phyloP scores from a whole-genome alignment of 2,329 filamentous ascomycete species.

The Arachnomyces sp. region DNA sequence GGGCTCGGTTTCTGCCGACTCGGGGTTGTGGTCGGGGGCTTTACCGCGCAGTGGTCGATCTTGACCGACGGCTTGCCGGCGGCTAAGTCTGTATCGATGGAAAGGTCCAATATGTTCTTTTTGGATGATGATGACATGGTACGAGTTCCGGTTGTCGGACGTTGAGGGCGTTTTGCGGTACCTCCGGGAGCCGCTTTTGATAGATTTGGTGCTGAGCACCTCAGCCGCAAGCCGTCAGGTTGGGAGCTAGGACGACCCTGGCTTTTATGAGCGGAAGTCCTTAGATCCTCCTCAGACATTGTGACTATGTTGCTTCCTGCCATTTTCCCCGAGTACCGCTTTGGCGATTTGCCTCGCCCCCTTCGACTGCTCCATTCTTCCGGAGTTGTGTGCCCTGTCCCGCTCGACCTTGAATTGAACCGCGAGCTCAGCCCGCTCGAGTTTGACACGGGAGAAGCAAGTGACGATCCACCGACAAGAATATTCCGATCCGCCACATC shows the following conservation, averaged over 20 bases:
- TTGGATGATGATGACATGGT: conserved; percentile 15
- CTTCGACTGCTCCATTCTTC: no score
- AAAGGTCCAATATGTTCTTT: conserved; percentile 34
- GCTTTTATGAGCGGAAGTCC: conserved; percentile 1
- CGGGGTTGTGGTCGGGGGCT: conserved; percentile 28
- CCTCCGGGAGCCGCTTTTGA: conserved; percentile 23
- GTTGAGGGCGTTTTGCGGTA: conserved; percentile 28
- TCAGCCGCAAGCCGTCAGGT: conserved; percentile 17
- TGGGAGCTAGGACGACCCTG: conserved; percentile 5
- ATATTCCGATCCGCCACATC: conserved; percentile 37
- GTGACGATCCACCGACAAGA: conserved; percentile 16
- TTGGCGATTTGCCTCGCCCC: conserved; percentile 1
- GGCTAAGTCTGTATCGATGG: conserved; percentile 33
- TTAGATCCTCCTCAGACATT: conserved; percentile 17
- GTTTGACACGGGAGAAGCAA: conserved; percentile 16
- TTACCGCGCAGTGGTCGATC: conserved; percentile 28
- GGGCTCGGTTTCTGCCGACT: conserved; percentile 19
- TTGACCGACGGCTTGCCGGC: conserved; percentile 23
- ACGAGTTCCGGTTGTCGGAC: conserved; percentile 17
- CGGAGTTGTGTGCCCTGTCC: no score
- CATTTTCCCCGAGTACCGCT: conserved; percentile 9
- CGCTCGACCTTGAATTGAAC: neutral
- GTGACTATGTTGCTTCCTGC: conserved; percentile 4
- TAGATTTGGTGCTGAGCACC: conserved; percentile 27
- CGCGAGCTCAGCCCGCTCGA: conserved; percentile 15